Base-by-base conservation (phyloP, 1,284 basidiomycete genomes). In the Cryptococcus jaspeensis region DNA sequence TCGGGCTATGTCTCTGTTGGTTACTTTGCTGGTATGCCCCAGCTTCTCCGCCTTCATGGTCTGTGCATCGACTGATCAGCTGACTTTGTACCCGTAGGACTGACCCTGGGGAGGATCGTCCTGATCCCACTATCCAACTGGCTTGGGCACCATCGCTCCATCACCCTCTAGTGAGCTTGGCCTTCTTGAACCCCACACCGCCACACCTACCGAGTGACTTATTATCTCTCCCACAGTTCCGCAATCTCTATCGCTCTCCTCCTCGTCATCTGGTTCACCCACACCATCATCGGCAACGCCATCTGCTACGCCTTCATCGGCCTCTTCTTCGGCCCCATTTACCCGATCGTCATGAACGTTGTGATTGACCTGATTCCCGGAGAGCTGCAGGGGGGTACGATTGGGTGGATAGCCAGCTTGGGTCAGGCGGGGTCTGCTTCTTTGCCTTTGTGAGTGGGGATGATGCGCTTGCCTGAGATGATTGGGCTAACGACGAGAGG, bases 391-490 rank as follows among this genome's bases (percentile, higher is more conserved):
- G 83, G 83, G 0, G 85, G 80, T 1, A 81, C 83, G n/a, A 84
- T 88, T 36, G 86, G 87, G 1, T 85, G 84, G 83, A 64, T 71
- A 12, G 74, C 73, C 15, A 83, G 83, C 15, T 77, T 87, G 47
- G 87, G 87, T 0, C 84, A 85, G 64, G 82, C 85, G 2, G 87
- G 87, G 11, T 83, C 82, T 47, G 86, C 87, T 0, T 71, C 86
- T 5, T 71, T 89, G 45, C 86, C 87, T 0, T 87, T 88, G 69
- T 70, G 55, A 62, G 66, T 62, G 20, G n/a, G n/a, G n/a, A n/a
- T n/a, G n/a, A n/a, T n/a, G n/a, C n/a, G n/a, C n/a, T n/a, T 4
- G 16, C 11, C 15, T 5, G 11, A 37, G 42, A 16, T 3, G n/a
- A 11, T 37, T 40, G 20, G 8, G 15, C 9, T 25, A 20, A 35